Conservation (phyloP, 139 green algal genomes). For the Picochlorum sp. region DNA sequence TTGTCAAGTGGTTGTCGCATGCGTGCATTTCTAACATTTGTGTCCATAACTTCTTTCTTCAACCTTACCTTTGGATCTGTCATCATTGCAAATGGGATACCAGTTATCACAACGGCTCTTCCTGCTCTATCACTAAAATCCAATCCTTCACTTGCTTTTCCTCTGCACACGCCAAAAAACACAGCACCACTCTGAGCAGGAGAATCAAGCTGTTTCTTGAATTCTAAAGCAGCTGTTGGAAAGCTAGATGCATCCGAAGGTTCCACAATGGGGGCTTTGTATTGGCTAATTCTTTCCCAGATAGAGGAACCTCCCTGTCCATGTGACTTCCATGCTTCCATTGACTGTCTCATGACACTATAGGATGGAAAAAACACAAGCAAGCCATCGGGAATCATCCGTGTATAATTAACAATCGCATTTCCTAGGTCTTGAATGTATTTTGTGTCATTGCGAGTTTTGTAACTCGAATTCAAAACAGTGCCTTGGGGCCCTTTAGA, state of each 20-base stretch:
- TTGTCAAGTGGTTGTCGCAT: background rate
- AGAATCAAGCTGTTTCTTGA: constrained; percentile 61
- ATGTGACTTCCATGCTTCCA: constrained; percentile 69
- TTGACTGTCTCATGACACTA: constrained; percentile 43
- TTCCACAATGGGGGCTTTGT: constrained; percentile 84
- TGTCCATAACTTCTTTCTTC: constrained; percentile 67
- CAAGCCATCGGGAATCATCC: constrained; percentile 82
- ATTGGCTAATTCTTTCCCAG: constrained; percentile 74
- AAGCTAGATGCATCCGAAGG: constrained; percentile 54
- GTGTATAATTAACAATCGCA: constrained; percentile 70
- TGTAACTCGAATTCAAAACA: constrained; percentile 78
- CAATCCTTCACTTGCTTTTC: constrained; percentile 90
- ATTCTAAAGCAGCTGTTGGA: constrained; percentile 53
- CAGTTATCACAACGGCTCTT: constrained; percentile 87
- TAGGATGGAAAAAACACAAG: constrained; percentile 98
- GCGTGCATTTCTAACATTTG: background rate
- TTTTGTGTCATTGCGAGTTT: constrained; percentile 44
- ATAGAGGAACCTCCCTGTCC: constrained; percentile 37
- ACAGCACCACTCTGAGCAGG: constrained; percentile 55
- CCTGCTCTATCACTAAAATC: constrained; percentile 90
- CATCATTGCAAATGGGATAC: constrained; percentile 81
- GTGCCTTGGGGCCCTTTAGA: constrained; percentile 57
- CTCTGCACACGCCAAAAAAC: constrained; percentile 87
- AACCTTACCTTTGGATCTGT: constrained; percentile 51
- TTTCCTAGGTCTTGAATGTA: constrained; percentile 72